These are phyloP conservation scores for Clausena lansium DNA, from an alignment of 345 rosid genomes.

Conservation along the genomic window DNA sequence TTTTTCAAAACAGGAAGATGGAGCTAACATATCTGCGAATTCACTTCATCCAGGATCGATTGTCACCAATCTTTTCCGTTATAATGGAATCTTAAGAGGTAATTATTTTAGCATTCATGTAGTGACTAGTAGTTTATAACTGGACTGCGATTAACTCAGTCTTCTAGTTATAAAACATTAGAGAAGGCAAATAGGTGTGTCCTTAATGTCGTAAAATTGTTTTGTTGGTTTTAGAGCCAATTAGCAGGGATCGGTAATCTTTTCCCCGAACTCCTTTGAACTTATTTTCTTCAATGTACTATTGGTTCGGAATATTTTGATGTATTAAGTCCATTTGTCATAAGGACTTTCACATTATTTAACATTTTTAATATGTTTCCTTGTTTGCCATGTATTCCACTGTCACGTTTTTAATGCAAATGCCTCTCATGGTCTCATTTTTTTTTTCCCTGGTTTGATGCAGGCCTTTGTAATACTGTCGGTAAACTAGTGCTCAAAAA, in stretches of 20 bases:
- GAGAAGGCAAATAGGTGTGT: neutral
- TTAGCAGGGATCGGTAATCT: neutral
- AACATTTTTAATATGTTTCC: neutral
- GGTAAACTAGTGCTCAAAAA: constrained; percentile 45
- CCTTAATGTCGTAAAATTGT: neutral
- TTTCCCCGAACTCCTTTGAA: neutral
- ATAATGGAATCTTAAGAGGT: constrained; percentile 45
- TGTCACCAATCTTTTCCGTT: constrained; percentile 58
- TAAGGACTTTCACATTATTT: neutral
- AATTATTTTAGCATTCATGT: constrained; percentile 9
- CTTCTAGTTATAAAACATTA: neutral
- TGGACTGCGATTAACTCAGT: neutral
- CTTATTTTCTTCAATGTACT: neutral
- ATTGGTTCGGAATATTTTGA: neutral
- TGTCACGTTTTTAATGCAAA: neutral
- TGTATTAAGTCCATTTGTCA: neutral
- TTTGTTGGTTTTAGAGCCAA: neutral
- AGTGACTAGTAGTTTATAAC: neutral
- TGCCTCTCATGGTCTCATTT: neutral
- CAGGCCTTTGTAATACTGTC: constrained; percentile 31
- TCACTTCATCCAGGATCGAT: constrained; percentile 79
- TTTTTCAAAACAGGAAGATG: constrained; percentile 50
- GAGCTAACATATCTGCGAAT: constrained; percentile 57
- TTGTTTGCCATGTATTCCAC: neutral
- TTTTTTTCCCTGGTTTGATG: constrained; percentile 17